A percentile compares a stretch with the other conserved stretches of the same genome.
Evolutionary conservation across 768 basidiomycete species (phyloP).

Genomic region (Russula lepida): DNA sequence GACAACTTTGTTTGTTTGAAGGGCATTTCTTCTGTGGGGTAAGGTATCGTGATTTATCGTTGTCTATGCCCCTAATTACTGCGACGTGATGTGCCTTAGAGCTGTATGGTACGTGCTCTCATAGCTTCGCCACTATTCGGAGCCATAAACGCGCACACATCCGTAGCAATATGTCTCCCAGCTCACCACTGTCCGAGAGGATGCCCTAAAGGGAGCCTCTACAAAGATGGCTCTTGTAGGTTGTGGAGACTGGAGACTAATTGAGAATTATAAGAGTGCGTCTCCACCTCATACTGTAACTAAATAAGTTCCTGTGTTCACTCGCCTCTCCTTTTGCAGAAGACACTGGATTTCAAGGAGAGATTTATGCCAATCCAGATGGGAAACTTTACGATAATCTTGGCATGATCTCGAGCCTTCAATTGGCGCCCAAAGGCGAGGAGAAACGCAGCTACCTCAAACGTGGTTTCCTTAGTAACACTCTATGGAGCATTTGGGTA

Average conservation of each 20-base stretch:
- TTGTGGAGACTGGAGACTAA: constrained; percentile 18
- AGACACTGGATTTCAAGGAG: constrained; percentile 12
- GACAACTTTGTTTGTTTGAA: background rate
- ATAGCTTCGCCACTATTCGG: too few relatives aligned
- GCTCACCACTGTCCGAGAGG: constrained; percentile 10
- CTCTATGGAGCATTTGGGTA: constrained; percentile 16
- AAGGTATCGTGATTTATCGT: background rate
- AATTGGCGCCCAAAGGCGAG: constrained; percentile 9
- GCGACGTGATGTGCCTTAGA: background rate
- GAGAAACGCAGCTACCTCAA: constrained; percentile 15
- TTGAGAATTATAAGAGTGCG: constrained; percentile 16
- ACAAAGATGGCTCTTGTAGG: constrained; percentile 11
- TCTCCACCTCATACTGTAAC: background rate
- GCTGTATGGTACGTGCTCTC: constrained; percentile 5
- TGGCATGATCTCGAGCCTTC: constrained; percentile 15
- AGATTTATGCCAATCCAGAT: constrained; percentile 19
- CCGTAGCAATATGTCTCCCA: constrained; percentile 19
- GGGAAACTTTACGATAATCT: constrained; percentile 16
- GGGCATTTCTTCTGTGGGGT: constrained; percentile 21
- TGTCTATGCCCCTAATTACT: background rate
- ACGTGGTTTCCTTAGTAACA: constrained; percentile 2
- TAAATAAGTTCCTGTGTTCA: background rate
- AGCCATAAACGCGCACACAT: background rate
- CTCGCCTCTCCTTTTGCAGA: background rate
- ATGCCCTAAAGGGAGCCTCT: constrained; percentile 10